Base-by-base conservation (phyloP, 2,329 filamentous ascomycete species). In the Phialophora verrucosa region DNA sequence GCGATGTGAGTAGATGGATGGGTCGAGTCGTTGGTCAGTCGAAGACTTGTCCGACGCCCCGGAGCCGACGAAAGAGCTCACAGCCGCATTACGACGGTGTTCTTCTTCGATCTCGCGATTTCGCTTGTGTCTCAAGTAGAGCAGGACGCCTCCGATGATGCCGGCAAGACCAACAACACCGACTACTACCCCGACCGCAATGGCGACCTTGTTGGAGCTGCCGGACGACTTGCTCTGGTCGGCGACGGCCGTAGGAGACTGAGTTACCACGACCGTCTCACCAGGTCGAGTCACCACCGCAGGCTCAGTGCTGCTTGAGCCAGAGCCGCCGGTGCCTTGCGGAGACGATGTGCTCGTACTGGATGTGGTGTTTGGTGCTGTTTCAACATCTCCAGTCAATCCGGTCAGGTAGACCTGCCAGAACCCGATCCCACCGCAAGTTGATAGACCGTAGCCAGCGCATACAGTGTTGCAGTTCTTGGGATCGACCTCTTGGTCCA, bases 181-280 rank as follows among this genome's bases (percentile, higher is more conserved):
- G 8, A 95, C 91, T 1, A 97, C 93, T 1, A 92, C 91, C 67
- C 94, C 94, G 10, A 89, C 94, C 20, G 91, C 93, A 71, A 98
- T 93, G 57, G 90, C 92, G 47, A 88, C 91, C n/a, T 88, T 91
- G 75, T 90, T 93, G n/a, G 88, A 82, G 8, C 83, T 80, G 60
- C 78, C 73, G 20, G 76, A 75, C 23, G 76, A 75, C 20, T 66
- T 60, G 1, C 63, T 44, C 23, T 73, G 67, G 1, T 69, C 74
- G 3, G 77, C 71, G 1, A 77, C 72, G 70, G 77, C 71, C 0
- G 77, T 72, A 69, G 73, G 63, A 67, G 73, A 51, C 61, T 74
- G 70, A 64, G 79, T 80, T 38, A 77, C 75, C 27, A 78, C 68
- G 11, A 78, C 70, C 4, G 78, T 78, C 23, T 78, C 69, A 27